Evolutionary conservation across 2,329 filamentous ascomycete genomes (phyloP).

Genomic region (Ophiosphaerella korrae): DNA sequence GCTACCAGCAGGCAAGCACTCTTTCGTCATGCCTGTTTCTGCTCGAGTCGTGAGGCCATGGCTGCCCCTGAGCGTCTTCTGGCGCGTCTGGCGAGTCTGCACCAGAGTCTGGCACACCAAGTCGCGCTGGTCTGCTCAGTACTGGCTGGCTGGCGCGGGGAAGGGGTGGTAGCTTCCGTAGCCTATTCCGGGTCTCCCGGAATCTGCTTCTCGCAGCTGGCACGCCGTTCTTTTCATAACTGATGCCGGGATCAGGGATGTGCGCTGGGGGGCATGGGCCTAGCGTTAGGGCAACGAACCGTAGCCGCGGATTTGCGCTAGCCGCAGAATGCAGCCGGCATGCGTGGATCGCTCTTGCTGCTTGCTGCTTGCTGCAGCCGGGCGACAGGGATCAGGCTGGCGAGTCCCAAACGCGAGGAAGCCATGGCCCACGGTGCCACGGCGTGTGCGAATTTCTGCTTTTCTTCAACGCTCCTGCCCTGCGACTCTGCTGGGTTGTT

Average conservation of each 20-base stretch:
- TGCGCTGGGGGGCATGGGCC: not conserved
- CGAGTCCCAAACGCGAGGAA: conserved; percentile 3
- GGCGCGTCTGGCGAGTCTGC: no score
- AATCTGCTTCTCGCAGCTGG: conserved; percentile 31
- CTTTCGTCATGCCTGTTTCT: no score
- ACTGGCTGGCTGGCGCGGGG: conserved; percentile 38
- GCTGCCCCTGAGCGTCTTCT: no score
- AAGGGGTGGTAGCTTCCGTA: conserved; percentile 30
- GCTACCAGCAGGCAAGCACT: no score
- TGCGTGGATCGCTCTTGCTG: conserved; percentile 9
- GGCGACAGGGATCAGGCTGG: not conserved
- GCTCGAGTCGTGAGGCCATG: no score
- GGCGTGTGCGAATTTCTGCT: no score
- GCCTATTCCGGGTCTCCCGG: conserved; percentile 29
- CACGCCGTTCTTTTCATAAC: conserved; percentile 32
- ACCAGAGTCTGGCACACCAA: not conserved
- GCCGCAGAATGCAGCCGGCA: conserved; percentile 26
- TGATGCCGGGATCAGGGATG: not conserved
- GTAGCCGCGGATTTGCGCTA: conserved; percentile 29
- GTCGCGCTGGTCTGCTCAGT: no score
- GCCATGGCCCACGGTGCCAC: conserved; percentile 29
- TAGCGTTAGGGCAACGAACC: conserved; percentile 28
- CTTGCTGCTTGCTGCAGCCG: conserved; percentile 28
- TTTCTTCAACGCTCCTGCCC: conserved; percentile 40
- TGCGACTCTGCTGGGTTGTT: conserved; percentile 35